Evolutionary conservation across 2,329 filamentous ascomycete species (phyloP), one percentile per base, ranked within the genome.

Genomic region (Orbilia quercus): DNA sequence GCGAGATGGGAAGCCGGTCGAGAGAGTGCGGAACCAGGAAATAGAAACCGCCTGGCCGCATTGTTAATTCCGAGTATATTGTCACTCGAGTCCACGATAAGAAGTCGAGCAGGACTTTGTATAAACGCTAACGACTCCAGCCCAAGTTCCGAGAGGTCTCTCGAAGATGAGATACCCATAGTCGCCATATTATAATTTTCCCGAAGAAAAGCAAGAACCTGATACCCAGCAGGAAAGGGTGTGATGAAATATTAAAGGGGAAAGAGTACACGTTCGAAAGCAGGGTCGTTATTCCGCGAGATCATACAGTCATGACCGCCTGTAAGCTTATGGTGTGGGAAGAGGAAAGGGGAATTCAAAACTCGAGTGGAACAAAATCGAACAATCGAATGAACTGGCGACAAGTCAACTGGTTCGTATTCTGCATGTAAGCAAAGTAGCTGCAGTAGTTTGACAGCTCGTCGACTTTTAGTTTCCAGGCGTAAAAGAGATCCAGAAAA

Each of bases 401-500:
- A 71, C 67, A 65, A 72, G 67, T 72, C 59, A 72, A 71, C 66
- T 42, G 66, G 50, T 42, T 48, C 59, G 67, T 72, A 72, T 45
- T 54, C 67, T 58, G 59, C 67, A 72, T 65, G 67, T 72, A 63
- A 72, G 57, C 44, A 58, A 48, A 54, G 53, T 47, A 64, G 51
- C 53, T 63, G 66, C 58, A 63, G 66, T 58, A 22, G 25, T 44
- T 42, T 64, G 58, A 63, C 57, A 63, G 50, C 51, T 71, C 34
- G 59, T 63, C 34, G 18, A 31, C 57, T 38, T 71, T 16, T n/a
- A n/a, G 25, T 38, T 18, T 36, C 42, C 9, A 4, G 28, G 28
- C 28, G 28, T 31, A 31, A 51, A n/a, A 57, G 28, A 50, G n/a
- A 31, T 57, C 42, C 48, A 34, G 40, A 59, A 58, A 65, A 64